Conservation (phyloP, 169 alveolate genomes). For the Plasmodium falciparum region DNA sequence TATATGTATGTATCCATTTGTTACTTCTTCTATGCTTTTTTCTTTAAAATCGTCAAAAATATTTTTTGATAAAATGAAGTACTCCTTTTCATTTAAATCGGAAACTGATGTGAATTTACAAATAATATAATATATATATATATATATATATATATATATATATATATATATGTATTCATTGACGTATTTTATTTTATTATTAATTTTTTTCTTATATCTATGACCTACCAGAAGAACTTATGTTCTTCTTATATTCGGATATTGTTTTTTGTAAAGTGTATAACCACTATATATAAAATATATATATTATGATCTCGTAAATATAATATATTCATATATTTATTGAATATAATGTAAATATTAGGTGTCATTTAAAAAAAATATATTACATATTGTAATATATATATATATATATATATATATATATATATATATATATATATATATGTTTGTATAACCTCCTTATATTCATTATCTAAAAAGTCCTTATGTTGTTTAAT, state of each 20-base stretch:
- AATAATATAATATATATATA: background rate
- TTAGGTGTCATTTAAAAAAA: background rate
- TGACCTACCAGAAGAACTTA: slow-evolving; percentile 47
- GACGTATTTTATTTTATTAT: background rate
- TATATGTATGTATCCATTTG: background rate
- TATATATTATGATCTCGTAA: background rate
- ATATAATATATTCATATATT: background rate
- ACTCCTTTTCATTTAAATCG: slow-evolving; percentile 65
- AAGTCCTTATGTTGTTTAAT: slow-evolving; percentile 69
- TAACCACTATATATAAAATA: slow-evolving; percentile 42
- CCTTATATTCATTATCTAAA: slow-evolving; percentile 64
- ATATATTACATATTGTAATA: background rate
- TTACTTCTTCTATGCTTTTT: slow-evolving; percentile 60
- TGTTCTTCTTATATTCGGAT: slow-evolving; percentile 59
- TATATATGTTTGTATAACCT: slow-evolving; percentile 3
- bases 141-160: too few species aligned
- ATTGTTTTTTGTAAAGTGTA: slow-evolving; percentile 42
- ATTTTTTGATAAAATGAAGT: slow-evolving; percentile 55
- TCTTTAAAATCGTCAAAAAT: slow-evolving; percentile 60
- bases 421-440: background rate
- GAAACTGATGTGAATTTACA: slow-evolving; percentile 25
- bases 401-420: background rate
- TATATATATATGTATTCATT: background rate
- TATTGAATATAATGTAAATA: background rate
- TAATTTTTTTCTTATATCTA: background rate